Conservation (phyloP, 495 filamentous ascomycete genomes). For the Melanomma pulvis-pyrius region DNA sequence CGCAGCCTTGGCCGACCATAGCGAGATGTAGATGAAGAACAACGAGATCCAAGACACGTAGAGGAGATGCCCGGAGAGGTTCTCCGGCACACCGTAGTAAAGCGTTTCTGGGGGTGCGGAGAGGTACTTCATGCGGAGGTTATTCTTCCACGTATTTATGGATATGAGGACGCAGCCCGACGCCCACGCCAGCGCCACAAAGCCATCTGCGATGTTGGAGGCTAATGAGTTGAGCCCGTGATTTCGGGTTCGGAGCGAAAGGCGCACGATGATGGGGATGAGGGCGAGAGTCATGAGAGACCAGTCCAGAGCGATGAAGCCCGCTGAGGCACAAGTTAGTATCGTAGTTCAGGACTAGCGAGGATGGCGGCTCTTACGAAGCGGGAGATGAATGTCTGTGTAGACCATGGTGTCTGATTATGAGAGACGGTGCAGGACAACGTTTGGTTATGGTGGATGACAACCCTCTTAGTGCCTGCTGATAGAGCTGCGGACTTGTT, state of each 20-base stretch:
- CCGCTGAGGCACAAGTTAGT: conserved; percentile 26
- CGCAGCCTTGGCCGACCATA: conserved; percentile 44
- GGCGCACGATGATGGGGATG: conserved; percentile 41
- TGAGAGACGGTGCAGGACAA: neutral
- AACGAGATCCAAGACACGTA: conserved; percentile 47
- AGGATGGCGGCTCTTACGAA: conserved; percentile 26
- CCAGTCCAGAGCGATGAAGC: conserved; percentile 47
- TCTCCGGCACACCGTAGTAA: conserved; percentile 33
- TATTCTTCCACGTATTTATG: conserved; percentile 48
- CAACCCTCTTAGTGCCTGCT: neutral
- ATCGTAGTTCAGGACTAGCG: neutral
- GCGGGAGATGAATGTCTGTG: conserved; percentile 34
- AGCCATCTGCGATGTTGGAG: conserved; percentile 40
- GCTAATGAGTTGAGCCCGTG: conserved; percentile 24
- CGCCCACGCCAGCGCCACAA: conserved; percentile 44
- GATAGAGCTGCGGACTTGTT: neutral
- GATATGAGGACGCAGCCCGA: conserved; percentile 43
- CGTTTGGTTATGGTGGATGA: neutral
- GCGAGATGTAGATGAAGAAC: conserved; percentile 46
- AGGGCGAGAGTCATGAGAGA: conserved; percentile 43
- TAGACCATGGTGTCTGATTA: conserved; percentile 32
- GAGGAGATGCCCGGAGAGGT: conserved; percentile 35
- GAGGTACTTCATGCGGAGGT: conserved; percentile 36
- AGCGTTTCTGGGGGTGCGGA: conserved; percentile 32
- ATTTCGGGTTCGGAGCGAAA: conserved; percentile 39